Percentiles rank a stretch among this genome's conserved stretches.
Conservation (phyloP, 768 basidiomycete species). For the Serendipita indica region DNA sequence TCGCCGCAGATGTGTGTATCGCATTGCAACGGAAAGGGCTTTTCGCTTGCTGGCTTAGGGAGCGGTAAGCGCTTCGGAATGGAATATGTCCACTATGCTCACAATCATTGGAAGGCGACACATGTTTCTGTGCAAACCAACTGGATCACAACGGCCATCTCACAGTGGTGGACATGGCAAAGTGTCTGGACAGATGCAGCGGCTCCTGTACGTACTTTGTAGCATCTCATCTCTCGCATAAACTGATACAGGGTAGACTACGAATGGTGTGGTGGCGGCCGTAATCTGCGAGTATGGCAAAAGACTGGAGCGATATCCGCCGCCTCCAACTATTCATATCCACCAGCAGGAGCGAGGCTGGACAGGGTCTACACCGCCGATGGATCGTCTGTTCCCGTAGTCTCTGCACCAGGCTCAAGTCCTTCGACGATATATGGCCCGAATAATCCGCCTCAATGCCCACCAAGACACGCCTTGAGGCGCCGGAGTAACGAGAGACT, state of each 20-base stretch:
- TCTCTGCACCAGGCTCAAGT: not conserved
- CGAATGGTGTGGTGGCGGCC: conserved; percentile 8
- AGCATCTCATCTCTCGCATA: not conserved
- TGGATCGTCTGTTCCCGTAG: not conserved
- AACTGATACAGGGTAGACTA: not conserved
- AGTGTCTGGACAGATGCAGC: not conserved
- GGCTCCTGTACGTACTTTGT: not conserved
- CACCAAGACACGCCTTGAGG: not conserved
- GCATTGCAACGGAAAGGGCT: conserved; percentile 4
- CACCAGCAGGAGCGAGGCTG: not conserved
- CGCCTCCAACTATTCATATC: not conserved
- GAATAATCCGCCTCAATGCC: not conserved
- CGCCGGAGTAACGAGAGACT: not conserved
- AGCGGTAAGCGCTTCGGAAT: not conserved
- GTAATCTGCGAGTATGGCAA: not conserved
- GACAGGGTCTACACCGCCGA: not conserved
- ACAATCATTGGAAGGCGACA: not conserved
- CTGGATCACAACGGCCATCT: not conserved
- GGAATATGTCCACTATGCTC: not conserved
- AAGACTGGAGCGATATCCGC: not conserved
- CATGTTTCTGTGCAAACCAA: not conserved
- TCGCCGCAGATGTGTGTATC: conserved; percentile 1
- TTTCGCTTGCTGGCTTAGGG: conserved; percentile 3
- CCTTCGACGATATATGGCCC: not conserved
- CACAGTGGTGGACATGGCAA: not conserved